Conservation (phyloP, 768 basidiomycete species). For the Candolleomyces eurysporus region DNA sequence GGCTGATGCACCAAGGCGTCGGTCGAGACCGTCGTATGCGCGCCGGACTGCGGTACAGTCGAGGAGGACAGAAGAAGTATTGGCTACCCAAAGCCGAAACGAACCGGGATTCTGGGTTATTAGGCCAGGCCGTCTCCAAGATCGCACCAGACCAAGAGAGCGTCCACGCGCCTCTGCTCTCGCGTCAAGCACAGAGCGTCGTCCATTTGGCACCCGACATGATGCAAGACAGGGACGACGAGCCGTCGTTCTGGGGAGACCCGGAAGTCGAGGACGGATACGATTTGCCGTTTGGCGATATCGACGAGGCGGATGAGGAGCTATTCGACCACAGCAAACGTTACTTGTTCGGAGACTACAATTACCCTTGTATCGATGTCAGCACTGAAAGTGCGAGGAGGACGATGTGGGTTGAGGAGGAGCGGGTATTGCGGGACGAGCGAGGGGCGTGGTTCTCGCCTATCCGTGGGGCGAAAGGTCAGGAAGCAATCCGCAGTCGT, state of each 20-base stretch:
- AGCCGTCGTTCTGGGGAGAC: conserved; percentile 39
- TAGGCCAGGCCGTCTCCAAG: conserved; percentile 40
- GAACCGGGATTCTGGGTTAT: conserved; percentile 33
- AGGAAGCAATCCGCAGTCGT: conserved; percentile 36
- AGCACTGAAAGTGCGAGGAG: conserved; percentile 70
- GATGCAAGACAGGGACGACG: conserved; percentile 35
- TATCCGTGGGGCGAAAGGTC: conserved; percentile 45
- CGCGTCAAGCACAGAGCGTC: conserved; percentile 57
- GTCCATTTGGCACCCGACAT: conserved; percentile 66
- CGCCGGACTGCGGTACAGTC: conserved; percentile 88
- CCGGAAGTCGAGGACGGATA: conserved; percentile 42
- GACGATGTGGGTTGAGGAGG: conserved; percentile 81
- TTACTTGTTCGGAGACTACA: conserved; percentile 88
- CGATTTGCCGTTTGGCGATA: conserved; percentile 64
- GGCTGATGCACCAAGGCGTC: conserved; percentile 85
- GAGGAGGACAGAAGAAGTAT: conserved; percentile 91
- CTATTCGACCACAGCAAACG: conserved; percentile 73
- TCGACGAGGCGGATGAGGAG: conserved; percentile 70
- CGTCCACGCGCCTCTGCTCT: conserved; percentile 73
- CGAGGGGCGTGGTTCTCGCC: conserved; percentile 71
- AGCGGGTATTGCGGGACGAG: conserved; percentile 74
- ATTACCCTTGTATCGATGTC: conserved; percentile 87
- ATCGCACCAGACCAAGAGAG: conserved; percentile 49
- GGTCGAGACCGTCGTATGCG: conserved; percentile 85
- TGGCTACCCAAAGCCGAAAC: conserved; percentile 80